These are phyloP conservation scores for Clitopilus hobsonii DNA, from an alignment of 768 basidiomycete genomes.

Conservation along the genomic window DNA sequence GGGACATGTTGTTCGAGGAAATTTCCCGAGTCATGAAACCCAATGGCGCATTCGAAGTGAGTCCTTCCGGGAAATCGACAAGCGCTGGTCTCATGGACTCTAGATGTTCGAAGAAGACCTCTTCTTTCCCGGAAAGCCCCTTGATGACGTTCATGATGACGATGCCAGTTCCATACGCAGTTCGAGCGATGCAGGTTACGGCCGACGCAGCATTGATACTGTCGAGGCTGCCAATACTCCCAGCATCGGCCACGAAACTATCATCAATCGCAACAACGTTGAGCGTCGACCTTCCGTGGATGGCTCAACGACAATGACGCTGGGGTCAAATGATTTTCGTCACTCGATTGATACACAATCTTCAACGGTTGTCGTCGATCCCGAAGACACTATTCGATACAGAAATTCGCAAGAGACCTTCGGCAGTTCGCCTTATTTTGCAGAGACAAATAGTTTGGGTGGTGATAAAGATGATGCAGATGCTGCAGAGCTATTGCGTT, in stretches of 20 bases:
- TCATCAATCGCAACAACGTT: background rate
- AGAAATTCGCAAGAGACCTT: no score
- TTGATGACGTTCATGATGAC: conserved; percentile 19
- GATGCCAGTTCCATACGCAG: background rate
- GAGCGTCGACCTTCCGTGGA: background rate
- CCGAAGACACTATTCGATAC: background rate
- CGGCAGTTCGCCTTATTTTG: no score
- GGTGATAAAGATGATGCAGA: background rate
- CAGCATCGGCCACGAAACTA: background rate
- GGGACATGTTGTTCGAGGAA: conserved; percentile 68
- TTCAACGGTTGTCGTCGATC: background rate
- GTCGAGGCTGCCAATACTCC: background rate
- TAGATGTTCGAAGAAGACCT: conserved; percentile 75
- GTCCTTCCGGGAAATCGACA: background rate
- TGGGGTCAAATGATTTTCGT: background rate
- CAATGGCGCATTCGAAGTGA: conserved; percentile 66
- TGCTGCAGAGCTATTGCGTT: background rate
- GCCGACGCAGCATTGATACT: background rate
- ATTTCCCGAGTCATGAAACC: conserved; percentile 68
- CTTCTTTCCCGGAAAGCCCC: conserved; percentile 57
- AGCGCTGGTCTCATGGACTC: background rate
- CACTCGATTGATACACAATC: background rate
- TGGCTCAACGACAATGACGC: background rate
- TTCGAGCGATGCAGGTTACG: background rate
- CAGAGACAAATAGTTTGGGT: background rate